Percentiles rank a stretch among this genome's conserved stretches.
Evolutionary conservation across 345 rosid species (phyloP).

Genomic region (Xanthoceras sorbifolium): DNA sequence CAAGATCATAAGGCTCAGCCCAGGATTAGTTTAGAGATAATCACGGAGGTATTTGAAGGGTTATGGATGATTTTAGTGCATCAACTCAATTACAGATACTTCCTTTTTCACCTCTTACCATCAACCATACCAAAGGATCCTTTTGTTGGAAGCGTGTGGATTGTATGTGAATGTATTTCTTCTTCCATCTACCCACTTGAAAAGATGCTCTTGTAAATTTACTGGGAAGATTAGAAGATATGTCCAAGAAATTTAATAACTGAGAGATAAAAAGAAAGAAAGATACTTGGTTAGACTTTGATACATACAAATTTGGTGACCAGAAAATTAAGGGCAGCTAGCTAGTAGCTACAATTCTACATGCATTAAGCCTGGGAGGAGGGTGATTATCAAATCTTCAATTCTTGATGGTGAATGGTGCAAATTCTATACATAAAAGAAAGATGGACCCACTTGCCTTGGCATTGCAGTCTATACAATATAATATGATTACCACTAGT

Average conservation of each 20-base stretch:
- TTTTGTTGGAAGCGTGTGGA: not conserved
- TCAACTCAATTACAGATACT: not conserved
- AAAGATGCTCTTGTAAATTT: too few species aligned
- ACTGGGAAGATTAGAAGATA: too few species aligned
- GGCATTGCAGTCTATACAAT: not conserved
- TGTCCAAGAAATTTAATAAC: not conserved
- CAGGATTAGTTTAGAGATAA: not conserved
- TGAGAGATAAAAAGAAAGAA: not conserved
- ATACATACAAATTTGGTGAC: not conserved
- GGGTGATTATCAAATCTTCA: not conserved
- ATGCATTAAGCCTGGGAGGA: not conserved
- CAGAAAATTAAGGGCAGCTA: constrained; percentile 5
- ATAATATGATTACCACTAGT: not conserved
- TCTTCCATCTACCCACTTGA: not conserved
- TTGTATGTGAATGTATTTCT: not conserved
- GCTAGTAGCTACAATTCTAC: constrained; percentile 2
- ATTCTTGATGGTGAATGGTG: constrained; percentile 5
- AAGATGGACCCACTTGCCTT: constrained; percentile 13
- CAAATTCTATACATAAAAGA: too few species aligned
- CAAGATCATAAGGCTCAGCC: not conserved
- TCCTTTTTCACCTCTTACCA: not conserved
- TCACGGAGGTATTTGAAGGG: not conserved
- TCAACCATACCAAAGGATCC: not conserved
- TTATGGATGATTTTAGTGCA: not conserved
- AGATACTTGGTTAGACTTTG: not conserved